Evolutionary conservation across 805 yeast species (phyloP), one percentile per base, ranked within the genome.

Genomic region (Saccharomycopsis fibuligera): DNA sequence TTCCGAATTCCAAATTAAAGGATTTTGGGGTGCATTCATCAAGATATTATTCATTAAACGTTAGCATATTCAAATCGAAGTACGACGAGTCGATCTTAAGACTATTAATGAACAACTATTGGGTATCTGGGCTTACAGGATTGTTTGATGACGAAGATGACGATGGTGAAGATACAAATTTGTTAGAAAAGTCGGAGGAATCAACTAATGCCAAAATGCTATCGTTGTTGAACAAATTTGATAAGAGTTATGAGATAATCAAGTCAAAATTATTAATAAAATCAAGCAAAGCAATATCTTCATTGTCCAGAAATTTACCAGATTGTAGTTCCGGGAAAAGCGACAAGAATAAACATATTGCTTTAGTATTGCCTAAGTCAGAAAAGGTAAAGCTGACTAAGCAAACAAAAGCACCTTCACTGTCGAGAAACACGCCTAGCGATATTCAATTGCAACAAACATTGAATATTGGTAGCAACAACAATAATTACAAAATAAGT

Each of bases 1-100:
- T 75, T n/a, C 83, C 84, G 2, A 61, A 68, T 19, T 67, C 73
- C n/a, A 78, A 78, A 56, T 59, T 70, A 51, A 72, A 74, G 49
- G 89, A 83, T 53, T 81, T 75, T 61, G 95, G 95, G 0, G 76
- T 74, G 36, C 89, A 86, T 60, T 73, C 86, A 0, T 76, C 77
- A 40, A 73, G 70, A 51, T 88, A 86, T 63, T 86, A 87, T 60
- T 66, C 84, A 2, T 66, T 87, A 23, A 76, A 78, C 30, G 73
- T 87, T 35, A 74, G 76, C 43, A 70, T 83, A 8, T 83, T 81
- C 66, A 68, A 75, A 49, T 75, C 75, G 43, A 62, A 67, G 1
- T 54, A 68, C 4, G 93, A 86, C 57, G 64, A 65, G 21, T 61
- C 65, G 36, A 59, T 82, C 19, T 57, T 79, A 21, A 63, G 68